Evolutionary conservation across 2,329 filamentous ascomycete genomes (phyloP), one percentile per base, ranked within the genome.

Genomic region (Botrytis byssoidea): DNA sequence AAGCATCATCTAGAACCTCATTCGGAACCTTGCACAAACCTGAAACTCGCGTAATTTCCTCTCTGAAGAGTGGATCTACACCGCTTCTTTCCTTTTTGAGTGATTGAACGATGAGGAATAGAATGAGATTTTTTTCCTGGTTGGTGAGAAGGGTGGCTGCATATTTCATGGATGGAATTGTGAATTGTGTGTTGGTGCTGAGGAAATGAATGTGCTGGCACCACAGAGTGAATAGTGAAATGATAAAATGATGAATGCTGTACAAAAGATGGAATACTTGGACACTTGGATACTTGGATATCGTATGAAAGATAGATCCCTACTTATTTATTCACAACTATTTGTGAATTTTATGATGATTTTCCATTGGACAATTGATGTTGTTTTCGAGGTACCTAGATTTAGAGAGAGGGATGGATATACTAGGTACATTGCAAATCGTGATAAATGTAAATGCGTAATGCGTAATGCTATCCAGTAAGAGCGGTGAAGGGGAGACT

Each of bases 161-260:
- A 81, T 79, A 77, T 77, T 73, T 77, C 74, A 77, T 78, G 78
- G 79, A 75, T 78, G 77, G 76, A 78, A 79, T 78, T 74, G 73
- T 46, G 55, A 32, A 74, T 75, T 65, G 72, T 77, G 68, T 75
- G 20, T 22, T 44, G 42, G 46, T 51, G 46, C 74, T 75, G 76
- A 16, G 40, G 35, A n/a, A 51, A 76, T 75, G 74, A 77, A 77
- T 79, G 79, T 77, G 79, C 69, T 79, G 78, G 79, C 79, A 79
- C 72, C 74, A 76, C 35, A 44, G 18, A 46, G 44, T 22, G 44
- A 22, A 46, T 46, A 32, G 40, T 59, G 73, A 77, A 77, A 72
- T 32, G 37, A 75, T 74, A 78, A 78, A 77, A 77, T 75, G 75
- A 77, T 65, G 73, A 78, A 51, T 44, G 18, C 42, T 20, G 69